Conservation (phyloP, 352 stramenopile genomes). For the Phytophthora meadii region DNA sequence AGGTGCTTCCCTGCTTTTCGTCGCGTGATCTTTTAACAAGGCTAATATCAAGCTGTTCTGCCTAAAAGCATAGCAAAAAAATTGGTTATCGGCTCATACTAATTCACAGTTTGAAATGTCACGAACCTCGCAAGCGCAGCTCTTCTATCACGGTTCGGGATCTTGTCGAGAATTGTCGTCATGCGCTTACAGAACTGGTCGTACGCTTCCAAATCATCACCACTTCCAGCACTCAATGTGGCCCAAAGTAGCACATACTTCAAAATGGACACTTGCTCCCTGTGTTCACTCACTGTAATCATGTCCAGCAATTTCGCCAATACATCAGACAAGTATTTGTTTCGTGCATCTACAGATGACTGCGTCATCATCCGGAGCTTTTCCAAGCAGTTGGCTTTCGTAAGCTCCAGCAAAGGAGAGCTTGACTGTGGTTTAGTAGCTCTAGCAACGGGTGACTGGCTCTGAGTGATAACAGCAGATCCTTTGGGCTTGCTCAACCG, state of each 20-base stretch:
- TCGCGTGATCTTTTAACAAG: too few species aligned
- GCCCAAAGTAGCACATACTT: conserved; percentile 14
- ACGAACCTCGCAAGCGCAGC: conserved; percentile 3
- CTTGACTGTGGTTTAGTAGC: background rate
- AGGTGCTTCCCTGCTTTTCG: too few species aligned
- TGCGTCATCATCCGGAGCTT: conserved; percentile 6
- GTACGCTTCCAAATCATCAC: background rate
- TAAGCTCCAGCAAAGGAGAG: too few species aligned
- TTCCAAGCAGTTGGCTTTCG: background rate
- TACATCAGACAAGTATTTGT: background rate
- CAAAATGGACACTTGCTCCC: background rate
- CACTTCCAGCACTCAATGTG: background rate
- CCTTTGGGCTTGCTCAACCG: background rate
- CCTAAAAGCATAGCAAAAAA: too few species aligned
- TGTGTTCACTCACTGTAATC: background rate
- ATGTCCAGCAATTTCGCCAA: background rate
- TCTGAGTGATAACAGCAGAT: background rate
- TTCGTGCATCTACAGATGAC: background rate
- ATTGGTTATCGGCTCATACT: too few species aligned
- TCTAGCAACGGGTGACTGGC: background rate
- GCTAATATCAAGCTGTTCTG: too few species aligned
- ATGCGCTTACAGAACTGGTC: conserved; percentile 1
- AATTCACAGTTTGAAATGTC: too few species aligned
- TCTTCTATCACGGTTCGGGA: background rate
- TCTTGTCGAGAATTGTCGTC: background rate